Evolutionary conservation across 2,329 filamentous ascomycete genomes (phyloP).

Genomic region (Xylaria sp.): DNA sequence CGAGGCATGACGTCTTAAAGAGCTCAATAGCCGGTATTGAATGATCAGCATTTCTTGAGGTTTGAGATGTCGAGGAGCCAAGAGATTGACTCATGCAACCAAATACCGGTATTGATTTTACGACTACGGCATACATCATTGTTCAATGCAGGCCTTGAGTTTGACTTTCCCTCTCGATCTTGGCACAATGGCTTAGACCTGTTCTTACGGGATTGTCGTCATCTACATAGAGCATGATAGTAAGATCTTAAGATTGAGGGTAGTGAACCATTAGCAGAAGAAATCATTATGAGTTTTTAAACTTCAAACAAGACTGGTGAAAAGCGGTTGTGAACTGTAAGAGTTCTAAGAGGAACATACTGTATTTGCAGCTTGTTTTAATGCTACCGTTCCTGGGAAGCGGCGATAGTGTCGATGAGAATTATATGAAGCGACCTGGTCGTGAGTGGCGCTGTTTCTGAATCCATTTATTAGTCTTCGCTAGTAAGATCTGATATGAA

Average conservation of each 20-base stretch:
- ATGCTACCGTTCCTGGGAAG: background rate
- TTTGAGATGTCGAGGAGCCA: constrained; percentile 17
- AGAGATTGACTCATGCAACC: constrained; percentile 15
- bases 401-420: background rate
- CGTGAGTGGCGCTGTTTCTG: background rate
- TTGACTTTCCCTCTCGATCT: background rate
- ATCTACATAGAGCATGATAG: background rate
- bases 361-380: background rate
- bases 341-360: background rate
- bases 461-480: background rate
- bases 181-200: background rate
- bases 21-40: background rate
- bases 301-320: background rate
- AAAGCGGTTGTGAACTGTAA: background rate
- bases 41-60: constrained; percentile 18
- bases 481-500: background rate
- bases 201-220: background rate
- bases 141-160: background rate
- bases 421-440: background rate
- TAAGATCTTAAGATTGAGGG: background rate
- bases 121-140: background rate
- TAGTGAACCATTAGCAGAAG: background rate
- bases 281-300: background rate
- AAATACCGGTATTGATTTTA: background rate
- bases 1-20: background rate